Percentiles rank a stretch among this genome's conserved stretches.
These are phyloP conservation scores for Acephala macrosclerotiorum DNA, from an alignment of 2,329 filamentous ascomycete genomes.

Conservation along the genomic window DNA sequence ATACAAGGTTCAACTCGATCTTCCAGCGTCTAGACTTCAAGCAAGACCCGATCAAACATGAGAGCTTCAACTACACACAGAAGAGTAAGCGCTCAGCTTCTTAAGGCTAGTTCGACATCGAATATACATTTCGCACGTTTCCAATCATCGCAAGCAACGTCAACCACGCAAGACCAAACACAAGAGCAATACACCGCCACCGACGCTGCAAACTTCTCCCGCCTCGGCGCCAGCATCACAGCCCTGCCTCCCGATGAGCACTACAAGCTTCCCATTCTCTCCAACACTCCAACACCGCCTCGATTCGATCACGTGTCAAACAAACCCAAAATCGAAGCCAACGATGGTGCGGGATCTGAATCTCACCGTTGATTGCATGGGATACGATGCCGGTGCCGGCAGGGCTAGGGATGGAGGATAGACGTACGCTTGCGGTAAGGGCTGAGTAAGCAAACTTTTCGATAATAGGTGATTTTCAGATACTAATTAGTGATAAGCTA, in stretches of 20 bases:
- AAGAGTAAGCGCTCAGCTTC: neutral
- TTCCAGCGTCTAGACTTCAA: neutral
- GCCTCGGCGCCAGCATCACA: constrained; percentile 13
- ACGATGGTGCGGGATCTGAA: neutral
- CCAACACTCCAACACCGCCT: neutral
- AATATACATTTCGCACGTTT: neutral
- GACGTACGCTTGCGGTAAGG: neutral
- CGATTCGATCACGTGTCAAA: neutral
- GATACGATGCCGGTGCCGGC: neutral
- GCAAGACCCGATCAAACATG: neutral
- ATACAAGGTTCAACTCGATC: neutral
- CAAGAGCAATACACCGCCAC: constrained; percentile 13
- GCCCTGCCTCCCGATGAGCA: constrained; percentile 26
- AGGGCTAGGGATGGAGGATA: neutral
- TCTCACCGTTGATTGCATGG: neutral
- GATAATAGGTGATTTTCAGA: neutral
- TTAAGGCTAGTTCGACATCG: neutral
- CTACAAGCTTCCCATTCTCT: constrained; percentile 23
- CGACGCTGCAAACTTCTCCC: constrained; percentile 17
- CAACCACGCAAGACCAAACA: neutral
- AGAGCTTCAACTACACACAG: neutral
- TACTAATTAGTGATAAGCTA: neutral
- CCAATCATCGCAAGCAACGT: neutral
- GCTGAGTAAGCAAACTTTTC: neutral
- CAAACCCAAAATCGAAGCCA: neutral